Conservation (phyloP, 352 stramenopile species). For the Pythium grandisporangium region DNA sequence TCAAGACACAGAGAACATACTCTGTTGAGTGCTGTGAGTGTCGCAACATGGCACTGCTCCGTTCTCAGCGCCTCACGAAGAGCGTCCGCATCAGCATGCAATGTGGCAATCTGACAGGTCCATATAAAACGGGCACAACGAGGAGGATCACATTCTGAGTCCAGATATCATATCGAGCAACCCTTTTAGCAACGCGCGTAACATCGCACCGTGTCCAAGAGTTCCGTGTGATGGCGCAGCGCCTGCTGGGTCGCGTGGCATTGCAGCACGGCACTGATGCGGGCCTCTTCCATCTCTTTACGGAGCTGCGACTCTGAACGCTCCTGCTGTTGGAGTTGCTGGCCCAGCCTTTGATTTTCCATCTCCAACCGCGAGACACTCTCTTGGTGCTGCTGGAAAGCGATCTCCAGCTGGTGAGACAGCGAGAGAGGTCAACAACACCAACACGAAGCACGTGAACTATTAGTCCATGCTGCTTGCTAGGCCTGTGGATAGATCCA, state of each 20-base stretch:
- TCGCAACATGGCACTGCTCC: slow-evolving; percentile 22
- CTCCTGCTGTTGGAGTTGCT: slow-evolving; percentile 17
- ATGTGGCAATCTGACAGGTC: slow-evolving; percentile 9
- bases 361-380: slow-evolving; percentile 23
- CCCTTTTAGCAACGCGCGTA: too few relatives aligned
- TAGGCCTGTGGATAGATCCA: too few relatives aligned
- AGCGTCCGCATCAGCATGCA: slow-evolving; percentile 24
- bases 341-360: slow-evolving; percentile 26
- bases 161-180: too few relatives aligned
- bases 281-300: too few relatives aligned
- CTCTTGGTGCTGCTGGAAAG: too few relatives aligned
- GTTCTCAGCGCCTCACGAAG: slow-evolving; percentile 19
- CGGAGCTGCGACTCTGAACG: slow-evolving; percentile 13
- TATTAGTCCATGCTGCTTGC: too few relatives aligned
- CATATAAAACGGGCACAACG: background rate
- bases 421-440: too few relatives aligned
- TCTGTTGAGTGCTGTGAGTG: slow-evolving; percentile 20
- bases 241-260: slow-evolving; percentile 4
- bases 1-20: slow-evolving; percentile 1
- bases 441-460: too few relatives aligned
- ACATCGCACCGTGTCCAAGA: slow-evolving; percentile 11
- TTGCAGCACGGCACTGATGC: too few relatives aligned
- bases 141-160: too few relatives aligned
- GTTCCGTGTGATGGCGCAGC: too few relatives aligned
- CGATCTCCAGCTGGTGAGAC: too few relatives aligned